These are phyloP conservation scores for Metschnikowia santaceciliae DNA, from an alignment of 805 yeast genomes.

Conservation along the genomic window DNA sequence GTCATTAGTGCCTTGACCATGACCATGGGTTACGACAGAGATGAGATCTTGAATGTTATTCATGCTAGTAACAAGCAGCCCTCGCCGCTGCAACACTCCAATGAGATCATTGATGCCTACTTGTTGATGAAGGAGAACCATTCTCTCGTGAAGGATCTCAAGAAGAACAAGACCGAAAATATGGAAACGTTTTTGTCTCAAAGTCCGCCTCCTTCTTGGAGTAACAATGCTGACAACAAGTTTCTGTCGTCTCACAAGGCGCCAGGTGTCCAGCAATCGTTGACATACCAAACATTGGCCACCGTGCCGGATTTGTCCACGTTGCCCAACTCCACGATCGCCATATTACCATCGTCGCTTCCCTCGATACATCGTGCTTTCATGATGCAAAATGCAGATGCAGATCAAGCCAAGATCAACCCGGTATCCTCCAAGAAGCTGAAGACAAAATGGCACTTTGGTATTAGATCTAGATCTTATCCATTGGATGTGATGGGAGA, in stretches of 20 bases:
- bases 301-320: slow-evolving; percentile 45
- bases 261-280: slow-evolving; percentile 43
- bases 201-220: slow-evolving; percentile 55
- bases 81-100: slow-evolving; percentile 36
- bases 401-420: slow-evolving; percentile 30
- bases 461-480: slow-evolving; percentile 91
- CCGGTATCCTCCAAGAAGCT: slow-evolving; percentile 75
- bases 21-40: slow-evolving; percentile 86
- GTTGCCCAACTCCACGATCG: slow-evolving; percentile 76
- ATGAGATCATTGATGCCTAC: slow-evolving; percentile 85
- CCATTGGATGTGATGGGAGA: slow-evolving; percentile 99
- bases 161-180: slow-evolving; percentile 46
- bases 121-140: slow-evolving; percentile 77
- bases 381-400: slow-evolving; percentile 57
- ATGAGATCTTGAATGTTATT: slow-evolving; percentile 74
- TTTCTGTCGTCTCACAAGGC: slow-evolving; percentile 27
- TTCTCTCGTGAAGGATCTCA: slow-evolving; percentile 62
- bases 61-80: slow-evolving; percentile 43
- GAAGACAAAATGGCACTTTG: slow-evolving; percentile 97
- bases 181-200: slow-evolving; percentile 57
- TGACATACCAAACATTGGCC: slow-evolving; percentile 45
- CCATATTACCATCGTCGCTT: slow-evolving; percentile 87
- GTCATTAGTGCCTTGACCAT: slow-evolving; percentile 69
- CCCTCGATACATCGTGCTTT: slow-evolving; percentile 93
- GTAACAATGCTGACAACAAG: slow-evolving; percentile 13